Percentiles rank a stretch among this genome's conserved stretches.
Evolutionary conservation across 2,329 filamentous ascomycete genomes (phyloP).

Genomic region (Neofusicoccum ribis): DNA sequence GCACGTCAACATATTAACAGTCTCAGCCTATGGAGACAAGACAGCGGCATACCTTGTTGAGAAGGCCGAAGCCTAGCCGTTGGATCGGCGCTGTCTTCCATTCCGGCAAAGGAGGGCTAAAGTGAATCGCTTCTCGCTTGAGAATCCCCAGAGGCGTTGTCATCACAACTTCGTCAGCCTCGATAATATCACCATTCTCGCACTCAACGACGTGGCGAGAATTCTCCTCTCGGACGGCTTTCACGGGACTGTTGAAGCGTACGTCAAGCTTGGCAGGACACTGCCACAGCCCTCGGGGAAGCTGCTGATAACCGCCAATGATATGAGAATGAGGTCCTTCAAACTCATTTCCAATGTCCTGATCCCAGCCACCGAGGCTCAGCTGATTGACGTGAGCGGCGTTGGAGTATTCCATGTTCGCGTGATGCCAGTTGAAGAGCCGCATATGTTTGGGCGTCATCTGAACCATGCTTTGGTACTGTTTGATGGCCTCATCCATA

Average conservation of each 20-base stretch:
- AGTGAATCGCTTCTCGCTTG: slow-evolving; percentile 78
- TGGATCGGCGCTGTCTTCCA: slow-evolving; percentile 82
- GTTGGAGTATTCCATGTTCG: slow-evolving; percentile 97
- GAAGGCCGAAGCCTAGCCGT: slow-evolving; percentile 84
- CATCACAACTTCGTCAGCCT: slow-evolving; percentile 88
- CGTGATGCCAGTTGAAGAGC: slow-evolving; percentile 95
- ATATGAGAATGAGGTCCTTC: slow-evolving; percentile 93
- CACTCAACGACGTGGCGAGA: slow-evolving; percentile 61
- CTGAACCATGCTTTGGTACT: slow-evolving; percentile 82
- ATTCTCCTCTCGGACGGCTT: slow-evolving; percentile 65
- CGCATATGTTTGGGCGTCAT: slow-evolving; percentile 84
- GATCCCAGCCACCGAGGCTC: slow-evolving; percentile 90
- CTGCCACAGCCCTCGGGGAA: slow-evolving; percentile 82
- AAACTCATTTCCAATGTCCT: slow-evolving; percentile 97
- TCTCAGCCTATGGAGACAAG: neutral
- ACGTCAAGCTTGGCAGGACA: slow-evolving; percentile 77
- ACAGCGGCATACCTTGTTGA: slow-evolving; percentile 70
- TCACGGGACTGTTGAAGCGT: slow-evolving; percentile 70
- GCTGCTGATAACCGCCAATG: slow-evolving; percentile 87
- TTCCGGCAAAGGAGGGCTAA: slow-evolving; percentile 83
- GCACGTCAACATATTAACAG: neutral
- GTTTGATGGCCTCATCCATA: slow-evolving; percentile 84
- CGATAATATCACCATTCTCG: slow-evolving; percentile 71
- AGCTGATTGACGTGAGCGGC: slow-evolving; percentile 83
- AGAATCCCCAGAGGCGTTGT: slow-evolving; percentile 89